phyloP scores from a whole-genome alignment of 2,329 filamentous ascomycete genomes.

The Arthrobotrys iridis region DNA sequence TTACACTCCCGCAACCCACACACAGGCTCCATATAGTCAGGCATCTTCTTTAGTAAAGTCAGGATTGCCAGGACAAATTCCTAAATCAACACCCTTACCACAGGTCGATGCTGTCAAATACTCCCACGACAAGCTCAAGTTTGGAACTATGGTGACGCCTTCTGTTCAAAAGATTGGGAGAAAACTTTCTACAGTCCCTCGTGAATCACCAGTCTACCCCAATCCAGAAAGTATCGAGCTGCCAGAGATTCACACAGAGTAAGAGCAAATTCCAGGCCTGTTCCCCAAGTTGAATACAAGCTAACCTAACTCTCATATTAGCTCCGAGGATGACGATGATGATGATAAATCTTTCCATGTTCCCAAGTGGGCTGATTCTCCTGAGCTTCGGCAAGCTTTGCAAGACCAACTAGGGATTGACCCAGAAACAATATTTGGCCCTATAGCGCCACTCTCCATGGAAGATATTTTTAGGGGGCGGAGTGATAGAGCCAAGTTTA shows the following conservation, averaged over 20 bases:
- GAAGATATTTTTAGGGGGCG: conserved; percentile 95
- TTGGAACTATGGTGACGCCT: conserved; percentile 54
- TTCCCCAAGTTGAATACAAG: neutral
- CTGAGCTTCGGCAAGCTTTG: conserved; percentile 79
- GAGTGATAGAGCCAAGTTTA: conserved; percentile 76
- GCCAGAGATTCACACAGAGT: conserved; percentile 91
- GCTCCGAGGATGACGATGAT: conserved; percentile 72
- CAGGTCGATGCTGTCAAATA: conserved; percentile 58
- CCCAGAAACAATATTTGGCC: conserved; percentile 85
- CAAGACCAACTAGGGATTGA: conserved; percentile 85
- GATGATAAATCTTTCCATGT: conserved; percentile 70
- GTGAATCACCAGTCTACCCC: conserved; percentile 77
- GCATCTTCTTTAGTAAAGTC: conserved; percentile 27
- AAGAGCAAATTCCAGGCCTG: conserved; percentile 1
- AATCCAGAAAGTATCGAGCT: conserved; percentile 91
- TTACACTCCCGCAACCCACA: conserved; percentile 32
- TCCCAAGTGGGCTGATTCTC: conserved; percentile 88
- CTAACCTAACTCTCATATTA: conserved; percentile 10
- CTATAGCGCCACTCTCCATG: conserved; percentile 87
- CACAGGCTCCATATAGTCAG: conserved; percentile 17
- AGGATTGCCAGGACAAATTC: conserved; percentile 39
- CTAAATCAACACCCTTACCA: conserved; percentile 56
- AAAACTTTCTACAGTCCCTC: conserved; percentile 54
- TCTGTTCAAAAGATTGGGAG: conserved; percentile 40
- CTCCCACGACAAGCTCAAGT: conserved; percentile 58